Evolutionary conservation across 345 rosid genomes (phyloP).

Genomic region (Eucalyptus dawsonii): DNA sequence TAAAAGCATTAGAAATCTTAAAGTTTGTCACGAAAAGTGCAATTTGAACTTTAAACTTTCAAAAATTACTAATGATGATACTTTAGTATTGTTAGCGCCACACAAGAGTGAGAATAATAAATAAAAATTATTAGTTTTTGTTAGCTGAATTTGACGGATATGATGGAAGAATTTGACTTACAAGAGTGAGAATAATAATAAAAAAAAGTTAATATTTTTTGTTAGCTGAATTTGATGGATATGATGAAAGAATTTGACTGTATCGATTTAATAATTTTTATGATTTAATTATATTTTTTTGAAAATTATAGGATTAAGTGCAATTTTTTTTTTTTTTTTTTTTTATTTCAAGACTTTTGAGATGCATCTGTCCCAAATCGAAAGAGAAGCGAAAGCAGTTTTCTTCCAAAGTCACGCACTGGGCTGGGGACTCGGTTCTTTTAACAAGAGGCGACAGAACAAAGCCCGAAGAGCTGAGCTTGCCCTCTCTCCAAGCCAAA

Average conservation of each 20-base stretch:
- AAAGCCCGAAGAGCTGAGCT: background rate
- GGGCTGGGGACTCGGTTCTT: background rate
- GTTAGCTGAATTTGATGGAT: background rate
- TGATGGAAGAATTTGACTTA: background rate
- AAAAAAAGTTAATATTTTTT: background rate
- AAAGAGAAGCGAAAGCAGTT: background rate
- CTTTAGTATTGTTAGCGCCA: background rate
- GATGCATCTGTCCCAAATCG: background rate
- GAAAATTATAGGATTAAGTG: no score
- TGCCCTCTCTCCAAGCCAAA: slow-evolving; percentile 50
- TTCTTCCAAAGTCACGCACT: background rate
- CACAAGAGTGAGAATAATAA: background rate
- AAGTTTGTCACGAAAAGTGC: background rate
- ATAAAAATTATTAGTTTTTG: background rate
- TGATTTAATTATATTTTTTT: no score
- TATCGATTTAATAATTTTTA: no score
- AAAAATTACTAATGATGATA: background rate
- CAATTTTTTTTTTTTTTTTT: no score
- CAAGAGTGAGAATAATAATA: background rate
- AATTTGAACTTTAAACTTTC: background rate
- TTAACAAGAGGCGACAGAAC: background rate
- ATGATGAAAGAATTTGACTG: background rate
- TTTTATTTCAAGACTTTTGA: no score
- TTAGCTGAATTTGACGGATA: background rate
- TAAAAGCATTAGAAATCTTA: background rate